Evolutionary conservation across 2,329 filamentous ascomycete genomes (phyloP).

Genomic region (Fonsecaea multimorphosa): DNA sequence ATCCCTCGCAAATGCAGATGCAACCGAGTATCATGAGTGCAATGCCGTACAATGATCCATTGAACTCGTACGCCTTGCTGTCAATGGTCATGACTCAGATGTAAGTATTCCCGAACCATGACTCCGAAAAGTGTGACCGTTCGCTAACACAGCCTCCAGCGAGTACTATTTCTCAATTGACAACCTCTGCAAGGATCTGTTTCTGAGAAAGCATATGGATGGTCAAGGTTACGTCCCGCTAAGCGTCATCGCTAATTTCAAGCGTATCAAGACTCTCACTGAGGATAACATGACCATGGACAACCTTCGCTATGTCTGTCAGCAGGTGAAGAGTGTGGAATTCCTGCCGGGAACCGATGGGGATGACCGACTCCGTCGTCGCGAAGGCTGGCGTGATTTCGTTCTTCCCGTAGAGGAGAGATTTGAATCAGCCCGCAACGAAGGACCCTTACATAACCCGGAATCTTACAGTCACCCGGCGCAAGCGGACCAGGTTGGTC

Average conservation of each 20-base stretch:
- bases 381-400: slow-evolving; percentile 79
- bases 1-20: slow-evolving; percentile 57
- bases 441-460: slow-evolving; percentile 60
- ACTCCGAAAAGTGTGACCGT: background rate
- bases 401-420: slow-evolving; percentile 74
- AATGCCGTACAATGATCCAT: slow-evolving; percentile 63
- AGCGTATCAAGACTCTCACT: slow-evolving; percentile 76
- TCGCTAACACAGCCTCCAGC: slow-evolving; percentile 53
- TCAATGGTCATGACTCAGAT: slow-evolving; percentile 66
- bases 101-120: slow-evolving; percentile 47
- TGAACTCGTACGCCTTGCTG: slow-evolving; percentile 63
- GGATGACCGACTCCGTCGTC: slow-evolving; percentile 75
- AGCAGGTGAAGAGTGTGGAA: slow-evolving; percentile 74
- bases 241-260: slow-evolving; percentile 81
- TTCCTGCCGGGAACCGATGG: slow-evolving; percentile 76
- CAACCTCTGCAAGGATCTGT: slow-evolving; percentile 92
- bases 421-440: slow-evolving; percentile 73
- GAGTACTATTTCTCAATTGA: slow-evolving; percentile 98
- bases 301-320: slow-evolving; percentile 75
- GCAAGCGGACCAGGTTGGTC: slow-evolving; percentile 17
- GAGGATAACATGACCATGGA: slow-evolving; percentile 65
- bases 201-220: slow-evolving; percentile 89
- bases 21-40: slow-evolving; percentile 58
- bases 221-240: slow-evolving; percentile 89
- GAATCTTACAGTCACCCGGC: slow-evolving; percentile 20